Evolutionary conservation across 1,139 yeast species (phyloP).

Genomic region (Starmera stellimalicola): DNA sequence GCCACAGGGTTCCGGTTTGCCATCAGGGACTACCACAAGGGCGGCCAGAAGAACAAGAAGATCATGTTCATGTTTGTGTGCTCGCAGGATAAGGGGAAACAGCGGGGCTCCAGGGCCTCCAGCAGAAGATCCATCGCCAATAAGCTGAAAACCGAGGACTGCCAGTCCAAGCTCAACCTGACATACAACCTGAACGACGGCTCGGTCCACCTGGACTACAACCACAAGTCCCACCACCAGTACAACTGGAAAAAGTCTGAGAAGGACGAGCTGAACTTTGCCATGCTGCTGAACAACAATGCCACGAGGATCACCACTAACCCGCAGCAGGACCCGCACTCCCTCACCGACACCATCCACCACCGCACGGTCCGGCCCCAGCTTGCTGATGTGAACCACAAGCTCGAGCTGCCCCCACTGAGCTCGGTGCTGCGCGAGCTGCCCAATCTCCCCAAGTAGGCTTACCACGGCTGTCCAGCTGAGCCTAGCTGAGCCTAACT

Average conservation of each 20-base stretch:
- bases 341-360: too few relatives aligned
- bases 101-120: constrained; percentile 30
- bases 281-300: too few relatives aligned
- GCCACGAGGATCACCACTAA: too few relatives aligned
- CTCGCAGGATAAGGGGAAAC: constrained; percentile 30
- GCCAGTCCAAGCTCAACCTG: constrained; percentile 28
- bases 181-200: constrained; percentile 29
- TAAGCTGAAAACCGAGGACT: constrained; percentile 28
- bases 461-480: too few relatives aligned
- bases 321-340: too few relatives aligned
- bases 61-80: constrained; percentile 33
- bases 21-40: constrained; percentile 33
- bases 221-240: constrained; percentile 29
- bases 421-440: too few relatives aligned
- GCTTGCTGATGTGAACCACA: too few relatives aligned
- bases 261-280: constrained; percentile 2
- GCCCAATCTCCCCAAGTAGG: too few relatives aligned
- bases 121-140: constrained; percentile 27
- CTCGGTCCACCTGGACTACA: constrained; percentile 23
- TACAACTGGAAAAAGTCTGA: constrained; percentile 16
- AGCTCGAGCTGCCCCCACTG: too few relatives aligned
- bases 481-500: too few relatives aligned
- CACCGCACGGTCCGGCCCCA: too few relatives aligned
- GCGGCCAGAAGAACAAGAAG: constrained; percentile 29
- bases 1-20: constrained; percentile 32